A percentile compares a stretch with the other conserved stretches of the same genome.
phyloP scores from a whole-genome alignment of 2,329 filamentous ascomycete species.

The Hansfordia pulvinata region DNA sequence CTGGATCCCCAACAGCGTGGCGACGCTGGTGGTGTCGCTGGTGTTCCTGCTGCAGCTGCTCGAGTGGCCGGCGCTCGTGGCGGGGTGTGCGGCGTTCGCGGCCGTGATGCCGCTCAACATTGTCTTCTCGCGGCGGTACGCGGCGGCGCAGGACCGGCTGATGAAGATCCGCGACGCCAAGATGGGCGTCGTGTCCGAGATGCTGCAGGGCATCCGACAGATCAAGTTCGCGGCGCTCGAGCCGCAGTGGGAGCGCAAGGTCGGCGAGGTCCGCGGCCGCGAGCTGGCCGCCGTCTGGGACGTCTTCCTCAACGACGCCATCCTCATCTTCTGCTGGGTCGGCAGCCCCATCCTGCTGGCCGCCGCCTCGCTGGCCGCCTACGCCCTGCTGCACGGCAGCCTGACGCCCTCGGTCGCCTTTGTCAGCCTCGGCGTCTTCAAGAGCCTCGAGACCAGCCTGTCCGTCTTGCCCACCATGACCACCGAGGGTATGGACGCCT shows the following conservation, averaged over 20 bases:
- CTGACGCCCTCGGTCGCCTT: conserved; percentile 65
- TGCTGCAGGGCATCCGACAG: conserved; percentile 65
- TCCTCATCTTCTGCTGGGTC: conserved; percentile 56
- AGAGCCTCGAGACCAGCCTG: conserved; percentile 57
- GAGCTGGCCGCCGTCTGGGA: conserved; percentile 56
- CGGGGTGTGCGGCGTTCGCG: conserved; percentile 50
- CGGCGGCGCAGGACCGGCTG: conserved; percentile 49
- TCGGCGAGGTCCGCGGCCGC: conserved; percentile 47
- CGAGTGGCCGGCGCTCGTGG: conserved; percentile 55
- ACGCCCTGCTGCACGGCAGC: conserved; percentile 47
- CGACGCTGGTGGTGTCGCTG: conserved; percentile 53
- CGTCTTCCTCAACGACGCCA: conserved; percentile 49
- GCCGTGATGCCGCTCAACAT: conserved; percentile 57
- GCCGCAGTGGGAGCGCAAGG: conserved; percentile 59
- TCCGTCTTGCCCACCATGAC: conserved; percentile 61
- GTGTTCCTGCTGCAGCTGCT: conserved; percentile 54
- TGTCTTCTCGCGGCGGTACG: conserved; percentile 50
- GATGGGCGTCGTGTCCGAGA: conserved; percentile 63
- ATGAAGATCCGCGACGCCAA: conserved; percentile 70
- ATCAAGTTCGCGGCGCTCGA: conserved; percentile 77
- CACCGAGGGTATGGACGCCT: conserved; percentile 56
- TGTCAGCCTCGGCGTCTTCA: conserved; percentile 63
- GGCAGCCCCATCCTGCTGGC: conserved; percentile 61
- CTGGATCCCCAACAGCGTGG: conserved; percentile 46
- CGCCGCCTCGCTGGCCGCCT: conserved; percentile 55